Evolutionary conservation across 2,329 filamentous ascomycete species (phyloP).

Genomic region (Aspergillus chevalieri): DNA sequence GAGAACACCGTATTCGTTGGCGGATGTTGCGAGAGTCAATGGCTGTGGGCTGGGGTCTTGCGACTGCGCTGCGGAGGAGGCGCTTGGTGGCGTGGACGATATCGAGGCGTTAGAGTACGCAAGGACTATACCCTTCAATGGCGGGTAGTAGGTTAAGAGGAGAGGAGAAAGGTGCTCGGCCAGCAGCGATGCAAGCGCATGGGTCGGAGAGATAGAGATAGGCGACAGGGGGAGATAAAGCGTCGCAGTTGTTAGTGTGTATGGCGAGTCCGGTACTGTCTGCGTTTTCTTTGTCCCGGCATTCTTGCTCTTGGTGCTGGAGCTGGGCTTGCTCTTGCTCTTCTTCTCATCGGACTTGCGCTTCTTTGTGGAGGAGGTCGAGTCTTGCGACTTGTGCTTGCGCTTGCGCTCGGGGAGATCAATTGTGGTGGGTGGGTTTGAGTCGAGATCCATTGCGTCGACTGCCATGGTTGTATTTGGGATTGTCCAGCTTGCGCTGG

Average conservation of each 20-base stretch:
- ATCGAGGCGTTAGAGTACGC: conserved; percentile 46
- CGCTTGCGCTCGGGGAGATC: conserved; percentile 33
- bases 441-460: conserved; percentile 37
- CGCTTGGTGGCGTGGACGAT: conserved; percentile 35
- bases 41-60: conserved; percentile 29
- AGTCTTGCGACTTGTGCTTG: conserved; percentile 43
- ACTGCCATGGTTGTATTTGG: conserved; percentile 24
- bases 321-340: conserved; percentile 25
- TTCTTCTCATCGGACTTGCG: conserved; percentile 33
- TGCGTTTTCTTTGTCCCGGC: conserved; percentile 15
- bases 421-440: conserved; percentile 14
- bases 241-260: conserved; percentile 72
- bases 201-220: conserved; percentile 46
- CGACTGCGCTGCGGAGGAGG: conserved; percentile 25
- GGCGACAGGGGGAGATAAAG: conserved; percentile 60
- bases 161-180: conserved; percentile 58
- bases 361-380: conserved; percentile 32
- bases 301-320: conserved; percentile 34
- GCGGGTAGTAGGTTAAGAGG: conserved; percentile 58
- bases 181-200: conserved; percentile 52
- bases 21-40: conserved; percentile 37
- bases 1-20: conserved; percentile 78
- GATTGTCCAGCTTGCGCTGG: background rate
- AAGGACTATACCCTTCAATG: conserved; percentile 52
- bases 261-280: conserved; percentile 55